Evolutionary conservation across 129 eudicot species (phyloP), one percentile per base, ranked within the genome.

Genomic region (Arctium lappa): DNA sequence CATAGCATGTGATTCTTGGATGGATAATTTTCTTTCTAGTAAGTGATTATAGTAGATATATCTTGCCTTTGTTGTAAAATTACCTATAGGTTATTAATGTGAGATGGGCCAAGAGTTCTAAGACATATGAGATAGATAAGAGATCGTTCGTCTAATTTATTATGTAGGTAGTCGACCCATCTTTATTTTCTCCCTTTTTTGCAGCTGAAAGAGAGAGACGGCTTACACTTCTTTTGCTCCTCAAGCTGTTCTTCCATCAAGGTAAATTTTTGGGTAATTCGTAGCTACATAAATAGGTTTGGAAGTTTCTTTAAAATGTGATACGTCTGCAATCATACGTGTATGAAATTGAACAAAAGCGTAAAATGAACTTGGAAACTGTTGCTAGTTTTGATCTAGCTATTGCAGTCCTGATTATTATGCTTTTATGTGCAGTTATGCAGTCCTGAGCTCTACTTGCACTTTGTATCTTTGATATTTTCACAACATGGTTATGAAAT

Each of bases 131-230:
- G 11, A 7, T 10, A 6, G 15, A 46, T 60, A 60, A 53, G 68
- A 60, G 8, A 60, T 16, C 68, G n/a, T 60, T 60, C 29, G 27
- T 60, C 68, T 60, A 46, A 18, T 60, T 63, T 18, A 27, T 65
- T 65, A 29, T 1, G 34, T 8, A 18, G 27, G 15, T 3, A 8
- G 32, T 27, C 4, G 13, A 65, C 71, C 66, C 46, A 60, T 81
- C 10, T 15, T 76, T 76, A 31, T 76, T 50, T 36, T 34, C 32
- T 22, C 22, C 32, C 6, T 33, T 33, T 8, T 39, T 94, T 82
- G 88, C 98, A 72, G 98, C 97, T 50, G 98, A 94, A 85, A n/a
- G n/a, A 92, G 98, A 85, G 98, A 94, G 87, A 94, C 98, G 31
- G 91, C 97, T 27, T 94, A 94, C 83, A 81, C 90, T 70, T 95